Base-by-base conservation (phyloP, 768 basidiomycete species). In the Postia placenta region DNA sequence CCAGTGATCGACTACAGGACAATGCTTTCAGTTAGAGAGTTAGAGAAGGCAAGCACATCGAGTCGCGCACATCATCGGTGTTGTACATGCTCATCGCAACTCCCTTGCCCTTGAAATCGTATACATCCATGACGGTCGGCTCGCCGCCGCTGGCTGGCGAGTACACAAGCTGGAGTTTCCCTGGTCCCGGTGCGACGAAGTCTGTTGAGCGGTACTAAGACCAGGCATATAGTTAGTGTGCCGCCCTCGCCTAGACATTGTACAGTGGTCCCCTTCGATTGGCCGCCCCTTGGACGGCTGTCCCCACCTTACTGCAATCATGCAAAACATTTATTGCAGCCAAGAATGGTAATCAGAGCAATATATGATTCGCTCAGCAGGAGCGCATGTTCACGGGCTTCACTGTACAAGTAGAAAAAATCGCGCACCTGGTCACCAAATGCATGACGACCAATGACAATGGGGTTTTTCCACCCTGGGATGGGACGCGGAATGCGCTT, bases 1-100 rank as follows among this genome's bases (percentile, higher is more conserved):
- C 95, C 95, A 15, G 73, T 74, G 60, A 99, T 97, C 1, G 89
- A 93, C 85, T 92, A 11, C 30, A 2, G 20, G n/a, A 14, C n/a
- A 19, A 12, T 15, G n/a, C n/a, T n/a, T n/a, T n/a, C n/a, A n/a
- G n/a, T n/a, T n/a, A n/a, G n/a, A n/a, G 15, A 25, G 39, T 28
- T 38, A 7, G 19, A 7, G 23, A 15, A 23, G 2, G 2, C 20
- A 35, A 42, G 43, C 35, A 7, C 19, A 23, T 17, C 22, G 42
- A 25, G 17, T 6, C 28, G 24, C 68, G 22, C 55, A 87, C 89
- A 60, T 95, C 92, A 56, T 97, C 92, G 5, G 93, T 97, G 71
- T 97, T 97, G 74, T 98, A 97, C 96, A 98, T 98, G 63, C 84
- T 79, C 79, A 99, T 81, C 3, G 93, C 94, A 26, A 97, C 90